Conservation (phyloP, 805 yeast species). For the Teunomyces barrocoloradensis region DNA sequence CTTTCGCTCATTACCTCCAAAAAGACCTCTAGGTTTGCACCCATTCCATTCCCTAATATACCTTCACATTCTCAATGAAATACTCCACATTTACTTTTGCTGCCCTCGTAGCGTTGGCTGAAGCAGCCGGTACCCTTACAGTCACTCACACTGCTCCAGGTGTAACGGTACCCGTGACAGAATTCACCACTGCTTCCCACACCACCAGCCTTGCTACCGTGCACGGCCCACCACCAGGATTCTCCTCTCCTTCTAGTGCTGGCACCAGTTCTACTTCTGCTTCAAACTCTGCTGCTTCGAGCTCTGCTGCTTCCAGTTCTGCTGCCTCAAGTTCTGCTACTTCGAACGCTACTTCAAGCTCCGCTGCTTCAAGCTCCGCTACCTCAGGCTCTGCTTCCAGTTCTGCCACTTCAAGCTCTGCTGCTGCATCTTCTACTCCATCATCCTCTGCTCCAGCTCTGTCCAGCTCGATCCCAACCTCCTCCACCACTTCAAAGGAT, state of each 20-base stretch:
- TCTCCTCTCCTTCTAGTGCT: constrained; percentile 6
- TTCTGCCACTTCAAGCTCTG: constrained; percentile 3
- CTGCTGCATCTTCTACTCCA: constrained; percentile 6
- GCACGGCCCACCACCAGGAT: constrained; percentile 19
- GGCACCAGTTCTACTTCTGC: constrained; percentile 4
- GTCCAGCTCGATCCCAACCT: constrained; percentile 8
- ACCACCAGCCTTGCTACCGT: constrained; percentile 15
- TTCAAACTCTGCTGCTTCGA: constrained; percentile 10
- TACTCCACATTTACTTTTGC: background rate
- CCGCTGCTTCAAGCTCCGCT: constrained; percentile 5
- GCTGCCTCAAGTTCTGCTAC: constrained; percentile 2
- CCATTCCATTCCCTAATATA: background rate
- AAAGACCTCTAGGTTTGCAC: background rate
- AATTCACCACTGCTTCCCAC: constrained; percentile 15
- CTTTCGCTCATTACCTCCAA: background rate
- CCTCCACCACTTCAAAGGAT: constrained; percentile 15
- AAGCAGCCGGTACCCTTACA: constrained; percentile 9
- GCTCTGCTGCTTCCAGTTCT: constrained; percentile 3
- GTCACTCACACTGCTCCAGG: constrained; percentile 26
- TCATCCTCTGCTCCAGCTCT: constrained; percentile 9
- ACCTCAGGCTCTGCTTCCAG: constrained; percentile 4
- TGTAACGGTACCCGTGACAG: constrained; percentile 22
- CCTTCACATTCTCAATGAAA: background rate
- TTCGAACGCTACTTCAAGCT: constrained; percentile 4
- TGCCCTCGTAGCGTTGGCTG: constrained; percentile 4